Evolutionary conservation across 1,284 basidiomycete genomes (phyloP).

Genomic region (Boletus hoseneyae): DNA sequence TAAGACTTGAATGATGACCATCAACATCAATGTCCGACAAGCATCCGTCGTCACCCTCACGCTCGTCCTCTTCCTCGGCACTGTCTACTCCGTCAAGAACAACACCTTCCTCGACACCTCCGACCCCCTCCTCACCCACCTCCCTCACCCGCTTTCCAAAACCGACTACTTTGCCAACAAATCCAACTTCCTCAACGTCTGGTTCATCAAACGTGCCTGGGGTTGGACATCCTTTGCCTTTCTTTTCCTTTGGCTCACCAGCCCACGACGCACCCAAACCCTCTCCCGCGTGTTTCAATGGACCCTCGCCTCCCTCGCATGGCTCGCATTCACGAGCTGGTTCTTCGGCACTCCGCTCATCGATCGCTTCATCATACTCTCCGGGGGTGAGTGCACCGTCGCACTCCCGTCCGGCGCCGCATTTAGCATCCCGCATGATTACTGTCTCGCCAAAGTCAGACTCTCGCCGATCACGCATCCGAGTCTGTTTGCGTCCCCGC

Average conservation of each 20-base stretch:
- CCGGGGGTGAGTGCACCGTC: conserved; percentile 82
- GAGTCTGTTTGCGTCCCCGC: conserved; percentile 51
- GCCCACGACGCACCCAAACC: conserved; percentile 43
- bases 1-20: conserved; percentile 19
- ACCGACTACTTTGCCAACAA: conserved; percentile 81
- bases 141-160: conserved; percentile 64
- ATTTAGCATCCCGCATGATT: conserved; percentile 53
- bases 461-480: conserved; percentile 66
- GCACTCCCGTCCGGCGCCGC: conserved; percentile 54
- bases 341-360: conserved; percentile 89
- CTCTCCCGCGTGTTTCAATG: conserved; percentile 53
- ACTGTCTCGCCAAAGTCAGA: conserved; percentile 51
- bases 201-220: conserved; percentile 92
- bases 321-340: conserved; percentile 82
- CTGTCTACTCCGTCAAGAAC: conserved; percentile 49
- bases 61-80: conserved; percentile 47
- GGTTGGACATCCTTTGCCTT: conserved; percentile 81
- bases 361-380: conserved; percentile 69
- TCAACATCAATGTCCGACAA: conserved; percentile 23
- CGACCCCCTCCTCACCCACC: conserved; percentile 61
- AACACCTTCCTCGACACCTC: conserved; percentile 67
- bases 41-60: conserved; percentile 31
- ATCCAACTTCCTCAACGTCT: conserved; percentile 76
- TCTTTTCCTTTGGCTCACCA: conserved; percentile 54
- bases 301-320: conserved; percentile 62